Conservation (phyloP, 2,329 filamentous ascomycete genomes). For the Penicillium frequentans region DNA sequence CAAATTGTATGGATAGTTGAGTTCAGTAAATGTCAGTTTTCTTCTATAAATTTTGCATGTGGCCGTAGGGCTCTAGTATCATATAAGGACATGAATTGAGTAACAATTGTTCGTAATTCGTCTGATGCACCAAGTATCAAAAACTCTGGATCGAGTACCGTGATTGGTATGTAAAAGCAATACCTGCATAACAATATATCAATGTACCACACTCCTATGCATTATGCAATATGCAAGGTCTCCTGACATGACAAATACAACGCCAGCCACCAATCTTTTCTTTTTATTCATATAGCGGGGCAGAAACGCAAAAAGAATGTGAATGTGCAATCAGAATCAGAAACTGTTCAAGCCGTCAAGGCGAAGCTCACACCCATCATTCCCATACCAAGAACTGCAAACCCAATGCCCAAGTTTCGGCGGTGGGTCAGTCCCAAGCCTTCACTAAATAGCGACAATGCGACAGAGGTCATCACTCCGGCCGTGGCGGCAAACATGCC, state of each 20-base stretch:
- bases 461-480: slow-evolving; percentile 94
- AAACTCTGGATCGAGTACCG: background rate
- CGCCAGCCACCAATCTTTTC: slow-evolving; percentile 1
- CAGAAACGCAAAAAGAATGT: background rate
- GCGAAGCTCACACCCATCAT: slow-evolving; percentile 83
- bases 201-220: background rate
- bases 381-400: slow-evolving; percentile 65
- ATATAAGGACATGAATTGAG: background rate
- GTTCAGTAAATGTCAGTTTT: background rate
- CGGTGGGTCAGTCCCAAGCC: slow-evolving; percentile 70
- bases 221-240: background rate
- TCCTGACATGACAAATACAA: background rate
- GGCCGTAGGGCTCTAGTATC: background rate
- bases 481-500: slow-evolving; percentile 83
- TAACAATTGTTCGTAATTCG: background rate
- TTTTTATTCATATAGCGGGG: background rate
- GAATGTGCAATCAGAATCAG: background rate
- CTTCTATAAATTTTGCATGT: background rate
- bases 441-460: slow-evolving; percentile 84
- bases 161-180: background rate
- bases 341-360: slow-evolving; percentile 60
- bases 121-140: background rate
- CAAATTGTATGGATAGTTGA: background rate
- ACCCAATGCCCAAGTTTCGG: slow-evolving; percentile 37
- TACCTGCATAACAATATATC: slow-evolving; percentile 1